Conservation (phyloP, 305 asterid genomes). For the Fraxinus sp. region DNA sequence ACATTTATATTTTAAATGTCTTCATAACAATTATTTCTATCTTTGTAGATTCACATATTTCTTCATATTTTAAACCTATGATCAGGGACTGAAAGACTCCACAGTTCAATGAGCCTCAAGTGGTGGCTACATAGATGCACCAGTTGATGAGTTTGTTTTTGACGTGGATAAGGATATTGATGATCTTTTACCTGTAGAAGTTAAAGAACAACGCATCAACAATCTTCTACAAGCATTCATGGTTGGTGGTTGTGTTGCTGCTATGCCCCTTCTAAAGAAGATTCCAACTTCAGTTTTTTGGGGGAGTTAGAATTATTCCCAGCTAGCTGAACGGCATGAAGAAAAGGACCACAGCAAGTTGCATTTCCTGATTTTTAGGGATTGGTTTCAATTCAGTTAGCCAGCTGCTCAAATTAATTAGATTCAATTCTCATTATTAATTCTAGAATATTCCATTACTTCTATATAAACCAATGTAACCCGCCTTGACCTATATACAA, state of each 20-base stretch:
- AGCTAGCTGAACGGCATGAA: too few species aligned
- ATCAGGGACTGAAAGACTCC: slow-evolving; percentile 86
- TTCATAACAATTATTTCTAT: background rate
- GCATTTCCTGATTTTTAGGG: too few species aligned
- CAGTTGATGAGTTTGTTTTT: slow-evolving; percentile 72
- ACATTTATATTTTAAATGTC: background rate
- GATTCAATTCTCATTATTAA: too few species aligned
- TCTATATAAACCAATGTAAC: too few species aligned
- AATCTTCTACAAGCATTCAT: slow-evolving; percentile 84
- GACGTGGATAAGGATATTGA: slow-evolving; percentile 92
- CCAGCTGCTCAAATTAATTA: too few species aligned
- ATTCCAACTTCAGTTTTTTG: slow-evolving; percentile 92
- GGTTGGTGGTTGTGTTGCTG: slow-evolving; percentile 86
- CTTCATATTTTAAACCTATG: slow-evolving; percentile 12
- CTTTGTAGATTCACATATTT: background rate
- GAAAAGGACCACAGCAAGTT: rapidly evolving
- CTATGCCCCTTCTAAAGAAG: slow-evolving; percentile 83
- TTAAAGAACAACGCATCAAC: slow-evolving; percentile 91
- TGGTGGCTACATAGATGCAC: slow-evolving; percentile 75
- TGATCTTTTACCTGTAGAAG: slow-evolving; percentile 86
- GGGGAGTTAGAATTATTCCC: too few species aligned
- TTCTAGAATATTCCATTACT: too few species aligned
- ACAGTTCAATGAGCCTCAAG: slow-evolving; percentile 71
- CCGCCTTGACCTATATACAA: too few species aligned
- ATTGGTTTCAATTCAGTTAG: too few species aligned